Conservation (phyloP, 1,139 yeast species). For the Zygotorulaspora mrakii region DNA sequence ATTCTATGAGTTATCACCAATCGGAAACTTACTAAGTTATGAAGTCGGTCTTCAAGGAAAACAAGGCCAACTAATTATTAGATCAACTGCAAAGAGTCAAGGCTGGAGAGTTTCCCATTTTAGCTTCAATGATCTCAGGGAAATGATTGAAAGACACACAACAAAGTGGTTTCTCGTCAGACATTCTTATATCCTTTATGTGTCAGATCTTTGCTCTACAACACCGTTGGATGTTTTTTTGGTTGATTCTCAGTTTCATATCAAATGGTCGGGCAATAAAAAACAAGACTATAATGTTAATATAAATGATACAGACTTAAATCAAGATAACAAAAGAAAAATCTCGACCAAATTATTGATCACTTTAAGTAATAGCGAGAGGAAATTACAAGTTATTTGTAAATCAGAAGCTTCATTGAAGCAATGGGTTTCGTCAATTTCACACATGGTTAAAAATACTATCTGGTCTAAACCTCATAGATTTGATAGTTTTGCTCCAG, state of each 20-base stretch:
- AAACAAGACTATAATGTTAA: constrained; percentile 36
- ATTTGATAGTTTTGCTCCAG: constrained; percentile 90
- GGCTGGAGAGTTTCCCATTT: constrained; percentile 97
- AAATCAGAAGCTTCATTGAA: constrained; percentile 66
- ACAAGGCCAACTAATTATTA: constrained; percentile 78
- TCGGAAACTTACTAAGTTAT: constrained; percentile 76
- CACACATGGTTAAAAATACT: constrained; percentile 62
- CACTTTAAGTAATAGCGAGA: constrained; percentile 73
- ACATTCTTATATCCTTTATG: constrained; percentile 79
- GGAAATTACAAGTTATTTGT: constrained; percentile 72
- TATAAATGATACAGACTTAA: constrained; percentile 48
- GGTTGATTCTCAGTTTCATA: constrained; percentile 67
- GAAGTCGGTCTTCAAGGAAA: constrained; percentile 83
- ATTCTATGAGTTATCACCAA: constrained; percentile 85
- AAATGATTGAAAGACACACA: constrained; percentile 85
- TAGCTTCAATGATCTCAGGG: constrained; percentile 70
- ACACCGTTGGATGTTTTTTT: constrained; percentile 87
- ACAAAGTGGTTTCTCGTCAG: constrained; percentile 90
- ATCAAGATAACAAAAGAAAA: constrained; percentile 38
- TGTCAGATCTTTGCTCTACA: constrained; percentile 79
- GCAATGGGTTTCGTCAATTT: constrained; percentile 74
- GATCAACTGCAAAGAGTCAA: constrained; percentile 79
- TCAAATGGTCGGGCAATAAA: constrained; percentile 48
- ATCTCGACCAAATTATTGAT: constrained; percentile 49
- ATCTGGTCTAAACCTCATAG: constrained; percentile 72